A percentile compares a stretch with the other conserved stretches of the same genome.
Evolutionary conservation across 1,284 basidiomycete genomes (phyloP).

Genomic region (Cystodermella granulosa): DNA sequence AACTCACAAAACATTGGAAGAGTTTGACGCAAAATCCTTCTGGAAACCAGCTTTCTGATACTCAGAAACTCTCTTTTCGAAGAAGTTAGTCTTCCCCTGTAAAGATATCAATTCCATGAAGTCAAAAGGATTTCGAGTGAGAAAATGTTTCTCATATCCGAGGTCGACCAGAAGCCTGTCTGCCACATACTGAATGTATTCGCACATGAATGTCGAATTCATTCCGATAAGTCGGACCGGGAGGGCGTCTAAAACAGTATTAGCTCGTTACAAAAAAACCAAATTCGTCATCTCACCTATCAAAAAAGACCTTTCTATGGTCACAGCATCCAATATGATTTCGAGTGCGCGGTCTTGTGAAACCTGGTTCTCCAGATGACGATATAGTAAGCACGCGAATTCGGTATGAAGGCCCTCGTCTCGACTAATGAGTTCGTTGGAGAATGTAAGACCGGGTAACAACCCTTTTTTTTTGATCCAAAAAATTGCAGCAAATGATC

Average conservation of each 20-base stretch:
- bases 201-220: slow-evolving; percentile 80
- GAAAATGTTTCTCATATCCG: slow-evolving; percentile 62
- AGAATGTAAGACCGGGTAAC: slow-evolving; percentile 97
- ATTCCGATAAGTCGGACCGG: slow-evolving; percentile 61
- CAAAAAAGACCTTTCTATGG: not conserved
- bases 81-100: slow-evolving; percentile 80
- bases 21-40: too few species aligned
- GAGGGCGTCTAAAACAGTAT: not conserved
- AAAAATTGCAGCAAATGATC: slow-evolving; percentile 90
- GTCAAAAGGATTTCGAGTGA: slow-evolving; percentile 75
- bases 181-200: slow-evolving; percentile 95
- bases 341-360: slow-evolving; percentile 83
- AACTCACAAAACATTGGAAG: too few species aligned
- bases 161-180: slow-evolving; percentile 50
- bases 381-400: slow-evolving; percentile 93
- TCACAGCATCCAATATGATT: slow-evolving; percentile 45
- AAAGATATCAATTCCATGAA: slow-evolving; percentile 95
- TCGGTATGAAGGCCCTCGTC: slow-evolving; percentile 99
- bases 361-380: slow-evolving; percentile 72
- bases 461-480: slow-evolving; percentile 99
- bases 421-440: slow-evolving; percentile 94
- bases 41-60: slow-evolving; percentile 61
- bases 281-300: not conserved
- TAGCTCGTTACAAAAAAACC: not conserved
- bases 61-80: slow-evolving; percentile 86